Conservation (phyloP, 2,329 filamentous ascomycete genomes). For the Ceratocystis cubensis region DNA sequence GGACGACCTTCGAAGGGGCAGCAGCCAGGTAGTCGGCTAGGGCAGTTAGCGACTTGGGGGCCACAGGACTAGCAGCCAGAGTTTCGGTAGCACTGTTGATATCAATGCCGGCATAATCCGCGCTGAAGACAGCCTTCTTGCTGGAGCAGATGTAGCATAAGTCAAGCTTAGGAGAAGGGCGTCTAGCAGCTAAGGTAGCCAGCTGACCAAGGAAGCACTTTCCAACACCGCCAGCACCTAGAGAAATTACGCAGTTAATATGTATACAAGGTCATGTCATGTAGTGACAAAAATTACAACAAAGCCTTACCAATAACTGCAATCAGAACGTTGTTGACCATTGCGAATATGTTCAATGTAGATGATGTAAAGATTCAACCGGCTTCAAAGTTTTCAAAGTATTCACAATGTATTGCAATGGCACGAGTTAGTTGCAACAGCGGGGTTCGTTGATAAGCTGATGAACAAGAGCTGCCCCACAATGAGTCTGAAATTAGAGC, state of each 20-base stretch:
- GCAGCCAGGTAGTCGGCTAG: slow-evolving; percentile 65
- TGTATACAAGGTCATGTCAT: not conserved
- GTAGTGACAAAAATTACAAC: not conserved
- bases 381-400: not conserved
- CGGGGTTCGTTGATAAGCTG: not conserved
- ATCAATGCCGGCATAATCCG: slow-evolving; percentile 56
- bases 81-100: slow-evolving; percentile 49
- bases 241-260: slow-evolving; percentile 15
- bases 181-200: slow-evolving; percentile 50
- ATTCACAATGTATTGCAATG: not conserved
- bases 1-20: slow-evolving; percentile 64
- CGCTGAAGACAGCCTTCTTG: slow-evolving; percentile 65
- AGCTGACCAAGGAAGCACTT: slow-evolving; percentile 83
- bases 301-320: slow-evolving; percentile 38
- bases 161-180: slow-evolving; percentile 55
- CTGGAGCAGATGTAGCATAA: slow-evolving; percentile 80
- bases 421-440: not conserved
- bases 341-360: slow-evolving; percentile 11
- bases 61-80: slow-evolving; percentile 50
- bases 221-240: slow-evolving; percentile 86
- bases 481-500: not conserved
- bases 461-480: slow-evolving; percentile 11
- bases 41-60: slow-evolving; percentile 54
- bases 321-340: slow-evolving; percentile 37
- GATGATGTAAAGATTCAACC: not conserved